Conservation (phyloP, 2,329 filamentous ascomycete species). For the Aspergillus ochraceus region DNA sequence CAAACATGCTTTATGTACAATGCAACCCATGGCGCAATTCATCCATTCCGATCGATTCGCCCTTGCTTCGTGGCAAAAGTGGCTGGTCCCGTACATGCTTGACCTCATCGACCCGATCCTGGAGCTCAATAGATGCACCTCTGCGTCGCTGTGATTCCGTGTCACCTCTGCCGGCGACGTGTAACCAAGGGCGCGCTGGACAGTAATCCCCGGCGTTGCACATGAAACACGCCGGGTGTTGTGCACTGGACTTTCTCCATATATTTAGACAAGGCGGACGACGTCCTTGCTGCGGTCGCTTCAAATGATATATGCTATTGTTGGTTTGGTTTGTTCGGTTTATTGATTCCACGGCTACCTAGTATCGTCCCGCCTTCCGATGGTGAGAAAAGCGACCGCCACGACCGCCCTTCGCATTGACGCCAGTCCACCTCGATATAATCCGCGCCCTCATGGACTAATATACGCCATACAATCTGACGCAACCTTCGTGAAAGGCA, state of each 20-base stretch:
- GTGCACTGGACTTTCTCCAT: not conserved
- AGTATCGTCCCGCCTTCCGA: not conserved
- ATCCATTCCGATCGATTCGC: not conserved
- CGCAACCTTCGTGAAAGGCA: slow-evolving; percentile 5
- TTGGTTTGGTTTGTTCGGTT: not conserved
- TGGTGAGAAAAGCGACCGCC: slow-evolving; percentile 4
- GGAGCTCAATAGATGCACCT: not conserved
- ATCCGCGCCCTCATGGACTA: slow-evolving; percentile 21
- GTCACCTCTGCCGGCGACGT: not conserved
- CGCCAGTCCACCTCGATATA: slow-evolving; percentile 20
- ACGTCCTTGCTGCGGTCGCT: too few species aligned
- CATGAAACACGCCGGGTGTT: not conserved
- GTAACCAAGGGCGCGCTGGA: not conserved
- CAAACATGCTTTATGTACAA: slow-evolving; percentile 2
- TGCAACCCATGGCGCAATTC: not conserved
- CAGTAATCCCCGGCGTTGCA: not conserved
- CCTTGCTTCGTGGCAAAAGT: slow-evolving; percentile 1
- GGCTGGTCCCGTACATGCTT: not conserved
- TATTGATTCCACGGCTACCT: not conserved
- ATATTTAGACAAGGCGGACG: too few species aligned
- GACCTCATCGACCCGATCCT: not conserved
- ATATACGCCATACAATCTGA: slow-evolving; percentile 13
- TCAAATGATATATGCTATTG: not conserved
- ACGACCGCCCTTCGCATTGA: slow-evolving; percentile 8
- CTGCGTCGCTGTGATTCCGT: not conserved